Base-by-base conservation (phyloP, 129 eudicot species). In the Pulicaria dysenterica region DNA sequence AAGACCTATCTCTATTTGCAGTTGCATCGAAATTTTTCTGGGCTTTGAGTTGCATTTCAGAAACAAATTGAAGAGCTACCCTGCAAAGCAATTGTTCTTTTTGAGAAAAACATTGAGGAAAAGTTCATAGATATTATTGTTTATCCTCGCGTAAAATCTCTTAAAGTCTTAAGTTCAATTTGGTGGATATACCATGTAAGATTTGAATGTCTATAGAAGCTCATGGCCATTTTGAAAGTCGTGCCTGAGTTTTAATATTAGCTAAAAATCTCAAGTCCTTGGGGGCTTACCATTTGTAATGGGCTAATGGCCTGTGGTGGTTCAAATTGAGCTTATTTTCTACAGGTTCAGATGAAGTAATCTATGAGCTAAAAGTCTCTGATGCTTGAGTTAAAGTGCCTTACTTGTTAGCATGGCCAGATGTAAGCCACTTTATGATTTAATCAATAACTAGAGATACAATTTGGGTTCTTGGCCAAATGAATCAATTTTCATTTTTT, bases 51-150 rank as follows among this genome's bases (percentile, higher is more conserved):
- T 95, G 99, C 96, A 95, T 86, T 80, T 95, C 99, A 76, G 93
- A 96, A 50, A 88, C 96, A 78, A 95, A 91, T 64, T 95, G 96
- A 77, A 95, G 86, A 82, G 86, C 97, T 60, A 95, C 97, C 95
- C 99, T 95, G 79, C 60, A 68, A 76, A 44, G 69, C 43, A 12
- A 34, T 58, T 49, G 73, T 53, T 73, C 50, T 34, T 42, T 78
- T 69, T 77, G 70, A 86, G 74, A 67, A 63, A 63, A 19, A 58
- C 37, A 7, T 40, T 56, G 12, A 41, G 60, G 71, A 53, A 8
- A 24, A 24, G 31, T 24, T 24, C 31, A 24, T 24, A 24, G 31
- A 2, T 24, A 0, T 24, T 24, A 24, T 24, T 24, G 31, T 24
- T 24, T 24, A 24, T 24, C 31, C 31, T 24, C 31, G 2, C 31